Base-by-base conservation (phyloP, 805 yeast genomes). In the Zygosaccharomyces lentus region DNA sequence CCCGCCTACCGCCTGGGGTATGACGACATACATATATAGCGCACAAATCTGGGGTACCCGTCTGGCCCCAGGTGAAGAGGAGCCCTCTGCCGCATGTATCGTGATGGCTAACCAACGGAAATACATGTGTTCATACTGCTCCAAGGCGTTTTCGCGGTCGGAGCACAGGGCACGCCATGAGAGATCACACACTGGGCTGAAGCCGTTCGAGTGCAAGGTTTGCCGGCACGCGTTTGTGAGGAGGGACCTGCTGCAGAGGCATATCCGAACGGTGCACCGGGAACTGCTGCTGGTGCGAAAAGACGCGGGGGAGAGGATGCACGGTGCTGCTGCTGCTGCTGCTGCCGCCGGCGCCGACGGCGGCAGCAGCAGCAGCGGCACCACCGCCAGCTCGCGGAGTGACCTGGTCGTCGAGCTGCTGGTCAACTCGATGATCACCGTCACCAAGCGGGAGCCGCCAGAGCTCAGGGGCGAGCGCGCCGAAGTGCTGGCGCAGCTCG, bases 161-260 rank as follows among this genome's bases (percentile, higher is more conserved):
- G 93, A 85, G 61, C 93, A 85, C 63, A 76, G 83, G 54, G 78
- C 82, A 34, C 75, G 93, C 40, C 93, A 85, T 57, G 91, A 85
- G 62, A 67, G 90, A 23, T 81, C 88, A 1, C 93, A 85, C 59
- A 84, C 89, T 10, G 84, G 84, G 56, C 87, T 82, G 57, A 80
- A 87, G 51, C 95, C 95, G 0, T 86, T 83, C 66, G 80, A 79
- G 48, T 86, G 95, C 57, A 70, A 76, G 29, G 73, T 79, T 42
- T 86, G 95, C 60, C 73, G 80, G 8, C 76, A 83, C 40, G 77
- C 84, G 2, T 86, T 86, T 68, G 95, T 86, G 1, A 69, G 95
- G 49, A 69, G 93, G 54, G 95, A 86, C 59, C 67, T 86, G 37
- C 69, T 87, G 13, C 87, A 85, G 56, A 69, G 95, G 31, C 95